Base-by-base conservation (phyloP, 2,329 filamentous ascomycete genomes). In the Drechmeria coniospora region DNA sequence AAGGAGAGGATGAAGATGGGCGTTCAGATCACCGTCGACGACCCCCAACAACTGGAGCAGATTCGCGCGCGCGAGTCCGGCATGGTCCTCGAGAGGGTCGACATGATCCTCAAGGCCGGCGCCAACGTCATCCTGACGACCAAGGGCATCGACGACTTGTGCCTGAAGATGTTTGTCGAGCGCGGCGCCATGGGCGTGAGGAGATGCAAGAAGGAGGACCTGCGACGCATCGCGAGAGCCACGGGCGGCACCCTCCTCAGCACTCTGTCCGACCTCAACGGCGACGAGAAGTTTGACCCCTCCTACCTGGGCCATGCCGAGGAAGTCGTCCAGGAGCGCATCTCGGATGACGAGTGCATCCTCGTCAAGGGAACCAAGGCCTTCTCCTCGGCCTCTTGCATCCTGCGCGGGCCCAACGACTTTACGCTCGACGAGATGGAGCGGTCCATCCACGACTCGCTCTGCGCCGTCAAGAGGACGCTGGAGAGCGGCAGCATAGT, bases 1-100 rank as follows among this genome's bases (percentile, higher is more conserved):
- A 98, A 98, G 65, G 87, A 95, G 65, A 73, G 87, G 43, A 95
- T 98, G 90, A 95, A 98, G 70, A 65, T 98, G 33, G 90, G 90
- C 41, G 90, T 98, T 34, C 87, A 98, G 57, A 93, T 98, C 46
- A 95, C 90, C 9, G 80, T 98, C 39, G 90, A 98, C 44, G 90
- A 98, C 51, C 90, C 90, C 26, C 78, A 92, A 51, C 90, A 98
- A 56, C 68, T 98, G 27, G 90, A 98, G 64, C 86, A 94, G 67
- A 98, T 98, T 45, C 75, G 90, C 35, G 76, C 90, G 45, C 74
- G 90, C 30, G 90, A 98, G 55, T 73, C 86, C 12, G 83, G 83
- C 43, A 93, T 98, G 60, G 73, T 98, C 25, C 69, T 93, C 35
- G 90, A 98, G 51, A 71, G 84, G 37, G 78, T 98, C 29, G 86